Percentiles rank a stretch among this genome's conserved stretches.
Evolutionary conservation across 768 basidiomycete genomes (phyloP).

Genomic region (Clitopilus hobsonii): DNA sequence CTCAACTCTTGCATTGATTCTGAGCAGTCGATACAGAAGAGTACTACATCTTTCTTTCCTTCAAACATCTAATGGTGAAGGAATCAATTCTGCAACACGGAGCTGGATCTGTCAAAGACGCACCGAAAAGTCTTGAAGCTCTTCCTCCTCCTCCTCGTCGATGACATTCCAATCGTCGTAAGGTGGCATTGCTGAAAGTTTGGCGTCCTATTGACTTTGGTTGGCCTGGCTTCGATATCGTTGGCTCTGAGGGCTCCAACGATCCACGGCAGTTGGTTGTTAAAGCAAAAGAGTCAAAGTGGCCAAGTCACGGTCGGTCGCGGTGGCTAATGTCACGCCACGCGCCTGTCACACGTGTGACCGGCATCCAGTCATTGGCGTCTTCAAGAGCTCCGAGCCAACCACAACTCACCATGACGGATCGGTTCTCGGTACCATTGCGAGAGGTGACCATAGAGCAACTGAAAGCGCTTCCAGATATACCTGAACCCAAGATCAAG

Average conservation of each 20-base stretch:
- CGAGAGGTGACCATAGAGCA: constrained; percentile 22
- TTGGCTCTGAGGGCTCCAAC: too few species aligned
- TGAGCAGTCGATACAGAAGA: constrained; percentile 97
- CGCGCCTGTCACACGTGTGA: constrained; percentile 14
- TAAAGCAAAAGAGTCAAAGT: background rate
- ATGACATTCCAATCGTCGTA: constrained; percentile 80
- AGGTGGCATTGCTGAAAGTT: constrained; percentile 42
- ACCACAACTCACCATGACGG: constrained; percentile 6
- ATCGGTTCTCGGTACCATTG: constrained; percentile 13
- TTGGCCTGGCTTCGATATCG: too few species aligned
- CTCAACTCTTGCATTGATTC: constrained; percentile 77
- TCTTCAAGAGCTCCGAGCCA: constrained; percentile 3
- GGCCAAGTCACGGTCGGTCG: background rate
- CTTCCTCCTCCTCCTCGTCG: constrained; percentile 81
- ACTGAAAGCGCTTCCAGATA: constrained; percentile 3
- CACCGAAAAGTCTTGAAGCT: constrained; percentile 69
- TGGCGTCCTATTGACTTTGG: background rate
- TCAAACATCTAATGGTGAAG: constrained; percentile 53
- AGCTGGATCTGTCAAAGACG: constrained; percentile 8
- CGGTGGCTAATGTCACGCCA: background rate
- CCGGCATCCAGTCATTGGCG: background rate
- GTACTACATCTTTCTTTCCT: constrained; percentile 76
- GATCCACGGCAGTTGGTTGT: background rate
- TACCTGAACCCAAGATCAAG: constrained; percentile 54
- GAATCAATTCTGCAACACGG: background rate